Evolutionary conservation across 2,329 filamentous ascomycete species (phyloP), one percentile per base, ranked within the genome.

Genomic region (Fusarium subtropicale): DNA sequence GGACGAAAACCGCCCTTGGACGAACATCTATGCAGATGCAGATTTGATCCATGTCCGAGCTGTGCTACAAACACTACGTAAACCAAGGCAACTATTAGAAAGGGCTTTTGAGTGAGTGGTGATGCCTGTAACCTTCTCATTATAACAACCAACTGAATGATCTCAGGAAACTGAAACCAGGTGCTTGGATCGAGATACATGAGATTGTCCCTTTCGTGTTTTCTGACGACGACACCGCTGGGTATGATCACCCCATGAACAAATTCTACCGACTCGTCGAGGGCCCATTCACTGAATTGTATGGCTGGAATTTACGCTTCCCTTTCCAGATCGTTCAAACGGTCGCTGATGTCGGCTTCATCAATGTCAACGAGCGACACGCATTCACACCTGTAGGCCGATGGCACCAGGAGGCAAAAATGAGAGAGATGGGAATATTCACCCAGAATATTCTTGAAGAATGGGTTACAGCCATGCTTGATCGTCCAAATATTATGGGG

Each of bases 21-120:
- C 76, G 5, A 78, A 64, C 28, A 78, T 79, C 18, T 81, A 81
- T 52, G 60, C 63, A 26, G 69, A 76, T 44, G 74, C 87, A 66
- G 86, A 89, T 71, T 83, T 85, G 59, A 84, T 90, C 45, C 86
- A 88, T 71, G 75, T 82, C 24, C 81, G 87, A 47, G 81, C 85
- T 24, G 79, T 89, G 73, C 79, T 82, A 8, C 82, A 82, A 24
- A 84, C 82, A 31, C 81, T 90, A 45, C 77, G 81, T 16, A 79
- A 88, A 71, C 88, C 86, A 76, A 79, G 79, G 5, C 77, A 77
- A 24, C 76, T 90, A 47, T 75, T 88, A 46, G 66, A 78, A 36
- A 82, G 86, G 68, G 81, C 82, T 15, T 86, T 83, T 62, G 76
- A 79, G 80, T 81, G 76, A 58, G 51, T 52, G 26, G 18, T 10